Evolutionary conservation across 495 filamentous ascomycete species (phyloP).

Genomic region (Aspergillus cavernicola): DNA sequence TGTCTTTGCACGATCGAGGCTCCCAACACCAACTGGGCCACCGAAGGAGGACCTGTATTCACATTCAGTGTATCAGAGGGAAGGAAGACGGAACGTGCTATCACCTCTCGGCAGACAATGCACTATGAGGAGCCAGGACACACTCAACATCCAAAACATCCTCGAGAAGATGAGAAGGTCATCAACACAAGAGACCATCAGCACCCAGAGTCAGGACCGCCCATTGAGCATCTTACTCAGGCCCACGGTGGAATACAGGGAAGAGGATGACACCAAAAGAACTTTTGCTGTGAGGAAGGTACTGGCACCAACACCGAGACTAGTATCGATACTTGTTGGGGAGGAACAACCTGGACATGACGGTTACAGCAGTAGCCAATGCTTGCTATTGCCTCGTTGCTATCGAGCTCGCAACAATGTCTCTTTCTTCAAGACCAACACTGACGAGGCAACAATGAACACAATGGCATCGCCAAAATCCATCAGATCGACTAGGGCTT

Average conservation of each 20-base stretch:
- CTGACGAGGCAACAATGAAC: not conserved
- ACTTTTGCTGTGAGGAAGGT: not conserved
- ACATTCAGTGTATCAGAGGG: slow-evolving; percentile 14
- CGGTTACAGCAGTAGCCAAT: not conserved
- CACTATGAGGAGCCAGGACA: not conserved
- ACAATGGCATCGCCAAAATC: slow-evolving; percentile 1
- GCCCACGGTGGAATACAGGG: not conserved
- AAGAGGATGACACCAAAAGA: not conserved
- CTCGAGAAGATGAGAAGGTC: not conserved
- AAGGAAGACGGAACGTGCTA: slow-evolving; percentile 16
- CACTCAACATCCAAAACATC: not conserved
- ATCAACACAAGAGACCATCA: not conserved
- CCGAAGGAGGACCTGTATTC: slow-evolving; percentile 12
- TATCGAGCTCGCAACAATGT: not conserved
- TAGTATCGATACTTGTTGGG: not conserved
- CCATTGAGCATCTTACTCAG: not conserved
- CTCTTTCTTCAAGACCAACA: not conserved
- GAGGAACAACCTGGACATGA: not conserved
- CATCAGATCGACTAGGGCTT: slow-evolving; percentile 5
- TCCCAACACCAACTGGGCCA: slow-evolving; percentile 17
- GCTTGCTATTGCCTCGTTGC: not conserved
- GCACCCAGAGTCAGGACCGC: not conserved
- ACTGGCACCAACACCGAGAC: not conserved
- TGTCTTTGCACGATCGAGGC: slow-evolving; percentile 7
- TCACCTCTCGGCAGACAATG: slow-evolving; percentile 11